Evolutionary conservation across 2,329 filamentous ascomycete genomes (phyloP).

Genomic region (Xylariaceae sp.): DNA sequence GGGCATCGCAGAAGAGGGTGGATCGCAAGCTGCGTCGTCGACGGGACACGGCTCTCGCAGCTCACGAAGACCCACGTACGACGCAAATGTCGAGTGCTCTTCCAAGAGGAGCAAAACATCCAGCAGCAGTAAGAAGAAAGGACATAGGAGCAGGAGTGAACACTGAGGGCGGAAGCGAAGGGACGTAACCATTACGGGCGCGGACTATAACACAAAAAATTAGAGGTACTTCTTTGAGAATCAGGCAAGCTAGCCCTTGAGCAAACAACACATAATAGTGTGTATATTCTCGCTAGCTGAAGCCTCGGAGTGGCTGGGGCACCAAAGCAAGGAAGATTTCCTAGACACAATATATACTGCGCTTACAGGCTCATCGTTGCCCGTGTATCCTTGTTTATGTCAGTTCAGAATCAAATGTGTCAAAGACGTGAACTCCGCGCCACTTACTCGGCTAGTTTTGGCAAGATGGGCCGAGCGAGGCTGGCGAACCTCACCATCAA

Average conservation of each 20-base stretch:
- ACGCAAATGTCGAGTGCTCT: slow-evolving; percentile 19
- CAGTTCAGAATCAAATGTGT: no score
- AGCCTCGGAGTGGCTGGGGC: no score
- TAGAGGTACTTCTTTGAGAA: background rate
- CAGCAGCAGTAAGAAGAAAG: slow-evolving; percentile 26
- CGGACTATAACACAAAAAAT: background rate
- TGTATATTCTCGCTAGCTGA: no score
- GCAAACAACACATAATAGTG: no score
- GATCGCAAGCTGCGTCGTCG: slow-evolving; percentile 14
- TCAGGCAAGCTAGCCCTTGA: no score
- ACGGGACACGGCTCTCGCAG: slow-evolving; percentile 19
- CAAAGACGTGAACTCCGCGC: no score
- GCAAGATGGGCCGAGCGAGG: background rate
- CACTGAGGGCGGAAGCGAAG: slow-evolving; percentile 9
- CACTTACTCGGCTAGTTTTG: background rate
- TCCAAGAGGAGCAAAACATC: slow-evolving; percentile 25
- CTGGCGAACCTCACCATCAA: background rate
- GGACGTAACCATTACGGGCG: background rate
- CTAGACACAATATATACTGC: no score
- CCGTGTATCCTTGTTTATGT: no score
- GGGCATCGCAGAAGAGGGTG: slow-evolving; percentile 21
- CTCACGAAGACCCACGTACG: slow-evolving; percentile 21
- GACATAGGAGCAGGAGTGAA: slow-evolving; percentile 24
- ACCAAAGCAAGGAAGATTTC: no score
- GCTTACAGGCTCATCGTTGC: no score